A percentile compares a stretch with the other conserved stretches of the same genome.
phyloP scores from a whole-genome alignment of 208 protist genomes.

The Leptomonas pyrrhocoris region DNA sequence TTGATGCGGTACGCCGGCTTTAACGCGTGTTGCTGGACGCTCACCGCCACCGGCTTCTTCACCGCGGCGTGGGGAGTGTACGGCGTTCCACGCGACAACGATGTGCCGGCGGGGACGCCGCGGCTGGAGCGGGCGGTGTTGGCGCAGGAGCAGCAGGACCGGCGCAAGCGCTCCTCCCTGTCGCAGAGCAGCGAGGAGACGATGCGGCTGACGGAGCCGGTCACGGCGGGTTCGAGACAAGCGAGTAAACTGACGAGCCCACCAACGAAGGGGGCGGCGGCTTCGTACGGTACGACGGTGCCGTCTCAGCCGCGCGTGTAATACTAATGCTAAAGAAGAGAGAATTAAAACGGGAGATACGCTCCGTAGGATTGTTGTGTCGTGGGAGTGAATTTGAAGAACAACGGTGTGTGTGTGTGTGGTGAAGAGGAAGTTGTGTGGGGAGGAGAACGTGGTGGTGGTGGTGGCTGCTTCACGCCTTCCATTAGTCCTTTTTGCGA shows the following conservation, averaged over 20 bases:
- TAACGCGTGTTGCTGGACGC: slow-evolving; percentile 43
- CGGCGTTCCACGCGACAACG: slow-evolving; percentile 45
- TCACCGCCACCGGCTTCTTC: slow-evolving; percentile 49
- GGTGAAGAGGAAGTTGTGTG: neutral
- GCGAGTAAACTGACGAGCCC: neutral
- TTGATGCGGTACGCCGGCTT: slow-evolving; percentile 49
- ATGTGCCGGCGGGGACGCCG: slow-evolving; percentile 25
- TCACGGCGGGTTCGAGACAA: too few relatives aligned
- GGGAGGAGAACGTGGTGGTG: too few relatives aligned
- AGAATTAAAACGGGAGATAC: too few relatives aligned
- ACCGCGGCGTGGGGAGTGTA: slow-evolving; percentile 55
- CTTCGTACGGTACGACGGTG: slow-evolving; percentile 25
- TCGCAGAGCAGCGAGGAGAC: slow-evolving; percentile 21
- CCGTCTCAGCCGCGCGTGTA: neutral
- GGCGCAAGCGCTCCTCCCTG: neutral
- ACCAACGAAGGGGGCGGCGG: neutral
- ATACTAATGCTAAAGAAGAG: neutral
- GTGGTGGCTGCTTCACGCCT: too few relatives aligned
- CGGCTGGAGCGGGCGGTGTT: slow-evolving; percentile 24
- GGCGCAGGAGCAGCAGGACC: slow-evolving; percentile 7
- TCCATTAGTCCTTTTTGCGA: too few relatives aligned
- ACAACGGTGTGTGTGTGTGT: too few relatives aligned
- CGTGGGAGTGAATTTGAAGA: too few relatives aligned
- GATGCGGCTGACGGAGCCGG: slow-evolving; percentile 8
- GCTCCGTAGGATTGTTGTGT: too few relatives aligned